Evolutionary conservation across 1,284 basidiomycete genomes (phyloP).

Genomic region (Melampsora larici-populina): DNA sequence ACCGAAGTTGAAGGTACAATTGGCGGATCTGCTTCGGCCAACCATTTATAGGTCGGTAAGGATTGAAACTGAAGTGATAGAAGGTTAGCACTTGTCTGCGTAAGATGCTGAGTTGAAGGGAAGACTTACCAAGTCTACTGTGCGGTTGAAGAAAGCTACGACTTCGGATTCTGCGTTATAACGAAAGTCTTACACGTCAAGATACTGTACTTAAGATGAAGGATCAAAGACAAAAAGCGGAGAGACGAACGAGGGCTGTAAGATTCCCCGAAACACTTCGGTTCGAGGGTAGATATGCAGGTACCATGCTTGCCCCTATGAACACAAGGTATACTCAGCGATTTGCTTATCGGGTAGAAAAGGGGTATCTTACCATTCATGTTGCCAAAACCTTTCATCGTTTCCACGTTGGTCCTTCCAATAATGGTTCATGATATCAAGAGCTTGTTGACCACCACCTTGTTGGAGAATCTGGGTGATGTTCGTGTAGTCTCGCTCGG

Average conservation of each 20-base stretch:
- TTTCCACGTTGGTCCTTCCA: conserved; percentile 51
- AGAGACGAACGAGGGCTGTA: conserved; percentile 31
- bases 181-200: not conserved
- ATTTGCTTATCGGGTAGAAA: not conserved
- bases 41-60: conserved; percentile 69
- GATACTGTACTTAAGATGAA: not conserved
- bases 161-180: conserved; percentile 25
- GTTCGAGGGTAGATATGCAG: conserved; percentile 63
- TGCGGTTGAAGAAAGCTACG: conserved; percentile 33
- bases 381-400: conserved; percentile 52
- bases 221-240: not conserved
- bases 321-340: not conserved
- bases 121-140: conserved; percentile 25
- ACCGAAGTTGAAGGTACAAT: conserved; percentile 64
- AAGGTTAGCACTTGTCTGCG: not conserved
- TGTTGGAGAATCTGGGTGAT: conserved; percentile 63
- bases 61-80: conserved; percentile 54
- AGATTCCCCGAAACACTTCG: conserved; percentile 56
- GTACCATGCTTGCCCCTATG: conserved; percentile 62
- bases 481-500: conserved; percentile 63
- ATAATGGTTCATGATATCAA: conserved; percentile 65
- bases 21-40: conserved; percentile 61
- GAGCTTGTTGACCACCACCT: conserved; percentile 61
- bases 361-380: conserved; percentile 46
- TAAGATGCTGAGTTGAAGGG: not conserved